phyloP scores from a whole-genome alignment of 805 yeast species.

The Spathaspora arborariae region DNA sequence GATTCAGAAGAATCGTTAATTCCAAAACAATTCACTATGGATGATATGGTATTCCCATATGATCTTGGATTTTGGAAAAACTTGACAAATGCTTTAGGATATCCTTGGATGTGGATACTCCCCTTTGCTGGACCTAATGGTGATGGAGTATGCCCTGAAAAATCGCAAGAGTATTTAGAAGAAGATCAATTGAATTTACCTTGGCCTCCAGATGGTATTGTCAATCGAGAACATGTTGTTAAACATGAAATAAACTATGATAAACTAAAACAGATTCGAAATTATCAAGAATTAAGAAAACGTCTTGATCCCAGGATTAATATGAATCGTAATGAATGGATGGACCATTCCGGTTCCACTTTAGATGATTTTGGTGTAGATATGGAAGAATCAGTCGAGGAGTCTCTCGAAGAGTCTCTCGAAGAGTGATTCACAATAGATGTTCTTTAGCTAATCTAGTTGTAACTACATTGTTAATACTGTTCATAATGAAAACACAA shows the following conservation, averaged over 20 bases:
- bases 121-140: slow-evolving; percentile 69
- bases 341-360: slow-evolving; percentile 77
- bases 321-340: slow-evolving; percentile 53
- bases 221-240: slow-evolving; percentile 36
- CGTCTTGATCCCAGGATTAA: slow-evolving; percentile 35
- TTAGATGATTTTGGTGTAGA: slow-evolving; percentile 89
- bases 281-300: slow-evolving; percentile 24
- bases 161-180: slow-evolving; percentile 47
- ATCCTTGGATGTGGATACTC: slow-evolving; percentile 58
- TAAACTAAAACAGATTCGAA: slow-evolving; percentile 5
- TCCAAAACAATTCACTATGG: slow-evolving; percentile 45
- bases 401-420: neutral
- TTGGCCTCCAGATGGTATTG: slow-evolving; percentile 96
- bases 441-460: no score
- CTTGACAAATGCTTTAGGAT: slow-evolving; percentile 53
- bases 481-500: no score
- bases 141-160: slow-evolving; percentile 55
- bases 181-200: slow-evolving; percentile 65
- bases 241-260: slow-evolving; percentile 13
- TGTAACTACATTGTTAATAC: no score
- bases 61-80: slow-evolving; percentile 64
- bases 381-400: slow-evolving; percentile 48
- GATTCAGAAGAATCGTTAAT: slow-evolving; percentile 14
- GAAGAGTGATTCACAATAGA: no score
- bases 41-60: slow-evolving; percentile 80